These are phyloP conservation scores for Pleurozium schreberi DNA, from an alignment of 225 moss, liverwort and hornwort genomes.

Conservation along the genomic window DNA sequence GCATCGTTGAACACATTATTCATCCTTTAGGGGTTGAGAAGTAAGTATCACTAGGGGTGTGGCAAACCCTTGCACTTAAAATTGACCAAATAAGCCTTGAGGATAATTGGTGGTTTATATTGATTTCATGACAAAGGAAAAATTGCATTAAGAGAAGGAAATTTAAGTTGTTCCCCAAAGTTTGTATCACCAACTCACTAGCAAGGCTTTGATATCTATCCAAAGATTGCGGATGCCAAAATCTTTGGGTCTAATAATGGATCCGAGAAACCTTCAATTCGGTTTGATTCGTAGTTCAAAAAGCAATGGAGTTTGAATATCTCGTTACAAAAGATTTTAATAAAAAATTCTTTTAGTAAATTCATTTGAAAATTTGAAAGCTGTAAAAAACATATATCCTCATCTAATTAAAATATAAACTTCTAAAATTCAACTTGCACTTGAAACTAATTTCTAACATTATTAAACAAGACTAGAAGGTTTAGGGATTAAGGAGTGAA, in stretches of 20 bases:
- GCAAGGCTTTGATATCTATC: neutral
- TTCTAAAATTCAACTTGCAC: neutral
- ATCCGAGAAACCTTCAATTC: neutral
- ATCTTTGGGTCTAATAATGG: neutral
- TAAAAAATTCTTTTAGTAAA: neutral
- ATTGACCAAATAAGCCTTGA: neutral
- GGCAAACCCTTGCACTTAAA: neutral
- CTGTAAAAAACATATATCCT: neutral
- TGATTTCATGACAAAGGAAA: neutral
- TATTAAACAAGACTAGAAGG: neutral
- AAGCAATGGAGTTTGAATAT: rapidly evolving
- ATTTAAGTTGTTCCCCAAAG: rapidly evolving
- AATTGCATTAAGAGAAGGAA: neutral
- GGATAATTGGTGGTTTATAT: neutral
- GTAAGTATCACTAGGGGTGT: neutral
- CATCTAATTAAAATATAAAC: neutral
- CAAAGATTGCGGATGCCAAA: rapidly evolving
- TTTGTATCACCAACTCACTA: rapidly evolving
- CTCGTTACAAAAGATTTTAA: neutral
- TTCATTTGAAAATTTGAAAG: neutral
- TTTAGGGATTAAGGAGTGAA: neutral
- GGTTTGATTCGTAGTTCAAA: rapidly evolving
- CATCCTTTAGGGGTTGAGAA: no score
- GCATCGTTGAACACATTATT: no score
- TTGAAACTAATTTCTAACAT: neutral